Percentiles rank a stretch among this genome's conserved stretches.
Conservation (phyloP, 1,139 yeast species). For the Zygosaccharomyces pseudobailii region DNA sequence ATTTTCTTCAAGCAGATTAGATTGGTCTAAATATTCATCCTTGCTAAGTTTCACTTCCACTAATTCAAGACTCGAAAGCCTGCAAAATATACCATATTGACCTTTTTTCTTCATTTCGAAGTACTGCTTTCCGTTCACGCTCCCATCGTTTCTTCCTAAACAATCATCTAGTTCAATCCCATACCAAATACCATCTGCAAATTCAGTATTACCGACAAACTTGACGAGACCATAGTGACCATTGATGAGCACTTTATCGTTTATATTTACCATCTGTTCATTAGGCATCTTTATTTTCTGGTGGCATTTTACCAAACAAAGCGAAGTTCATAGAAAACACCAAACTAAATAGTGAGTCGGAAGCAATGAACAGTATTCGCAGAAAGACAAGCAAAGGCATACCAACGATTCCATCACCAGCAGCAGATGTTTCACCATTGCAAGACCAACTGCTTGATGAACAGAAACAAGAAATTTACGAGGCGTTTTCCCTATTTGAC, state of each 20-base stretch:
- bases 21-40: slow-evolving; percentile 15
- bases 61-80: slow-evolving; percentile 27
- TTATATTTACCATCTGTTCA: slow-evolving; percentile 28
- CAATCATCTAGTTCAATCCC: slow-evolving; percentile 68
- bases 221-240: slow-evolving; percentile 44
- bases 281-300: neutral
- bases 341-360: neutral
- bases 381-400: slow-evolving; percentile 11
- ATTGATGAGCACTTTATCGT: slow-evolving; percentile 42
- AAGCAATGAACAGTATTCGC: slow-evolving; percentile 11
- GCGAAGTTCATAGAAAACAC: neutral
- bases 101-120: slow-evolving; percentile 42
- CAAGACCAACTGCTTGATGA: slow-evolving; percentile 70
- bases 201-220: slow-evolving; percentile 50
- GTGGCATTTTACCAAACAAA: neutral
- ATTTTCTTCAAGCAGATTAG: slow-evolving; percentile 45
- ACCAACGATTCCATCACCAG: slow-evolving; percentile 12
- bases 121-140: slow-evolving; percentile 58
- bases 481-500: slow-evolving; percentile 89
- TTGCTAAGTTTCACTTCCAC: slow-evolving; percentile 13
- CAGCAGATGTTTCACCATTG: slow-evolving; percentile 12
- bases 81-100: slow-evolving; percentile 58
- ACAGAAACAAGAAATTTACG: slow-evolving; percentile 87
- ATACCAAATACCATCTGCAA: slow-evolving; percentile 68
- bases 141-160: slow-evolving; percentile 76